Base-by-base conservation (phyloP, 768 basidiomycete species). In the Suillus ampliporus region DNA sequence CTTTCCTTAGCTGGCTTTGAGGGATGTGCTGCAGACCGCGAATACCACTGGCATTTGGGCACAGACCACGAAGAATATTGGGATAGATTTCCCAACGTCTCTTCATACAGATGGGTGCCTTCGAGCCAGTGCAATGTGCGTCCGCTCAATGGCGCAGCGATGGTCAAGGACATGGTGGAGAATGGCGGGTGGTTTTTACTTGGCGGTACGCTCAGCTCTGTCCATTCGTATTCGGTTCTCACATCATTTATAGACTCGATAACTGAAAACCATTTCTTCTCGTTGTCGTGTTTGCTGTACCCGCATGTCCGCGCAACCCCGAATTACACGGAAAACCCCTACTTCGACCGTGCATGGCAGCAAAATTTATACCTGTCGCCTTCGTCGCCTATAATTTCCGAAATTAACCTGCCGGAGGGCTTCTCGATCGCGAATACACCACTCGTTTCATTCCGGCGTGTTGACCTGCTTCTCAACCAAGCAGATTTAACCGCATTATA, bases 241-340 rank as follows among this genome's bases (percentile, higher is more conserved):
- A 58, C 26, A 15, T 38, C 13, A 14, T 4, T 38, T 21, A 40
- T 64, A 86, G 89, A 91, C 68, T 89, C 88, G 0, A 85, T 89
- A 19, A 85, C 86, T 2, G 89, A 91, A 69, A 86, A 86, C 65
- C 88, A 90, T 71, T 90, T 90, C 78, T 90, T 89, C 72, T 89
- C 89, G 6, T 70, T 90, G 1, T 89, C 88, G 0, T 90, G 89
- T 68, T 67, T 83, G 46, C 79, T 90, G 4, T 85, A 84, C 72
- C 88, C 89, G 0, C 87, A 90, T 68, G 88, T 90, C 41, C 79
- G 80, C 40, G 89, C 88, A 1, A 87, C 84, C 3, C 89, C 89
- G 1, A 80, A 86, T 65, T 89, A 89, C 65, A 82, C 78, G 44
- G 77, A 77, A 38, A 82, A 82, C 60, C 76, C 80, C 0, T 79